Base-by-base conservation (phyloP, 1,284 basidiomycete species). In the Phellopilus nigrolimitatus region DNA sequence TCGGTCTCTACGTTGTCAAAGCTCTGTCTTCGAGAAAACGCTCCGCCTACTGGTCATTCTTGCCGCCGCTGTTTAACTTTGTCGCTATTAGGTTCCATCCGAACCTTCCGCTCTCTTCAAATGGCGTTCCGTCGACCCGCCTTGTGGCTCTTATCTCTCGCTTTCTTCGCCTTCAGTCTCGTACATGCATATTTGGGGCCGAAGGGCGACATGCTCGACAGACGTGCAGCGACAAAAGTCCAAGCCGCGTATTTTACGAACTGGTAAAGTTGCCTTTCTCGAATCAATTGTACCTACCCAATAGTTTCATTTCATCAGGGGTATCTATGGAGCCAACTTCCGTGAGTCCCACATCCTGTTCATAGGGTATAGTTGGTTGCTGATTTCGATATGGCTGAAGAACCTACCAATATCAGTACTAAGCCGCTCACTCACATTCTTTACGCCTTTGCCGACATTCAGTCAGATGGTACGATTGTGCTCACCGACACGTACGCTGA, bases 401-500 rank as follows among this genome's bases (percentile, higher is more conserved):
- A 81, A 68, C 75, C 87, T 64, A 71, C 79, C 67, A 64, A 76
- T 63, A 74, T 88, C 45, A 76, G 77, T 47, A 70, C 66, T 51
- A 68, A 65, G 54, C 79, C 72, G 66, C 77, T 80, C 68, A 78
- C 78, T 56, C 91, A 94, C 62, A 80, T 97, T 61, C 71, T 94
- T 19, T 95, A 95, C 63, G 69, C 82, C 2, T 97, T 97, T 62
- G 92, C 88, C 44, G 91, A 95, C 65, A 77, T 88, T 47, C 78
- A 82, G 52, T 67, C 81, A 17, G 72, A 76, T 22, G 91, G 90
- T 1, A 70, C 68, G 28, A 84, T 90, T 55, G 66, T 64, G 27
- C 73, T 95, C 30, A 90, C 88, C 1, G 92, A 95, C 63, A 66
- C 75, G 1, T 95, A 87, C 71, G 85, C 91, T 2, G 92, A 95